Base-by-base conservation (phyloP, 1,139 yeast species). In the Scheffersomyces parashehatae region DNA sequence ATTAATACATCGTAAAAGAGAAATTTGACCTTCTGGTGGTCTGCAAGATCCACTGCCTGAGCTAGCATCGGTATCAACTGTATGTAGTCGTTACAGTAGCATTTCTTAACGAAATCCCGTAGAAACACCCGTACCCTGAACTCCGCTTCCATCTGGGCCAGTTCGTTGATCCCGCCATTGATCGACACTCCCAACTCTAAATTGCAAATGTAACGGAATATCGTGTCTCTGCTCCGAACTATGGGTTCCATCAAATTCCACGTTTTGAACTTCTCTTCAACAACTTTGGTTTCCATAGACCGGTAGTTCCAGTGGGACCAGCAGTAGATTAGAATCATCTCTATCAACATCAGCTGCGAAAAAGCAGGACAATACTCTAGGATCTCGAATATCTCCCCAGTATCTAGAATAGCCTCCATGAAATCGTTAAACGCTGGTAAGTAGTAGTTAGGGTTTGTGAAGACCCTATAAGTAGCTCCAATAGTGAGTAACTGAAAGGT, bases 261-360 rank as follows among this genome's bases (percentile, higher is more conserved):
- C 3, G 13, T 7, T 8, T 28, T 13, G 37, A 59, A 62, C 36
- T 48, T 49, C 2, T 47, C 49, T 3, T 53, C 41, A 8, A 55
- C 46, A 15, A 20, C 12, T 1, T 28, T 16, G 29, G 39, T 35
- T 10, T 29, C 35, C 13, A 13, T 29, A 32, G 37, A 11, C 32
- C 45, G 39, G 37, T 52, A 62, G 34, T 52, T 58, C 70, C 75
- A 73, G 40, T 73, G 75, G 8, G 61, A 56, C 60, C 73, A 68
- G 45, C 73, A 68, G 47, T 70, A 74, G 30, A 54, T 57, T 29
- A 71, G 52, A 9, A 71, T 41, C 51, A 67, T 56, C 41, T 72
- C 78, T 16, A 69, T 45, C 5, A 58, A 32, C 5, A 64, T 43
- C 5, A 55, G 42, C 39, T 58, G 64, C 7, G 55, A 40, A 6